Percentiles rank a stretch among this genome's conserved stretches.
These are phyloP conservation scores for Myriosclerotinia scirpicola DNA, from an alignment of 2,329 filamentous ascomycete genomes.

Conservation along the genomic window DNA sequence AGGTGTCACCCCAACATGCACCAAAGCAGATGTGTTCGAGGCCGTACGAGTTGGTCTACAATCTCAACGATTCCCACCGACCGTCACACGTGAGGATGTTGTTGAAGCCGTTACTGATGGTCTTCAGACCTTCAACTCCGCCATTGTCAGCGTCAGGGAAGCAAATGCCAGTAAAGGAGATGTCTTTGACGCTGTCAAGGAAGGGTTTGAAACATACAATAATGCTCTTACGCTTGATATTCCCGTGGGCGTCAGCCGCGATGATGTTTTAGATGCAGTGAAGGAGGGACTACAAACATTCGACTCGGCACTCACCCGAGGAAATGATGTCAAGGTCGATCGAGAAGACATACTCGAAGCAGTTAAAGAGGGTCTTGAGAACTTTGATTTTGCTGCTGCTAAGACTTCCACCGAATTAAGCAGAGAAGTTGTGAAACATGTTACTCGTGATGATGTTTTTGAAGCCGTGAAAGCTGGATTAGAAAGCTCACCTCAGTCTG, in stretches of 20 bases:
- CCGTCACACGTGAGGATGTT: slow-evolving; percentile 61
- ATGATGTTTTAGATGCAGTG: slow-evolving; percentile 83
- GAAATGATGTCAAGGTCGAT: slow-evolving; percentile 57
- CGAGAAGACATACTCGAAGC: slow-evolving; percentile 64
- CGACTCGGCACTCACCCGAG: slow-evolving; percentile 60
- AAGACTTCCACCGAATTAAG: slow-evolving; percentile 46
- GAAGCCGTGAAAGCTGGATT: slow-evolving; percentile 60
- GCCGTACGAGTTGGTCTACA: slow-evolving; percentile 75
- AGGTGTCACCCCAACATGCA: slow-evolving; percentile 51
- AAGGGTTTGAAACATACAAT: slow-evolving; percentile 58
- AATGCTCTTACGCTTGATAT: slow-evolving; percentile 58
- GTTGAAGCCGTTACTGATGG: slow-evolving; percentile 63
- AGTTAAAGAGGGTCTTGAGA: slow-evolving; percentile 68
- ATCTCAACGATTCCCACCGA: slow-evolving; percentile 71
- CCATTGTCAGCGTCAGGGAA: slow-evolving; percentile 60
- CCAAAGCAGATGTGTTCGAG: slow-evolving; percentile 79
- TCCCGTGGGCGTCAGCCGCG: slow-evolving; percentile 60
- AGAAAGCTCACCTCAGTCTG: slow-evolving; percentile 46
- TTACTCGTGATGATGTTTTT: slow-evolving; percentile 56
- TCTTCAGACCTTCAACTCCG: slow-evolving; percentile 52
- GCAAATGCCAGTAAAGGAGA: slow-evolving; percentile 55
- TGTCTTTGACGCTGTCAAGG: slow-evolving; percentile 56
- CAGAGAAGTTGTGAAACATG: slow-evolving; percentile 55
- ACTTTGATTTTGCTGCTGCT: slow-evolving; percentile 47
- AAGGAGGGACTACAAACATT: slow-evolving; percentile 76